Percentiles rank a stretch among this genome's conserved stretches.
phyloP scores from a whole-genome alignment of 495 filamentous ascomycete species.

The Penicillium salamii region DNA sequence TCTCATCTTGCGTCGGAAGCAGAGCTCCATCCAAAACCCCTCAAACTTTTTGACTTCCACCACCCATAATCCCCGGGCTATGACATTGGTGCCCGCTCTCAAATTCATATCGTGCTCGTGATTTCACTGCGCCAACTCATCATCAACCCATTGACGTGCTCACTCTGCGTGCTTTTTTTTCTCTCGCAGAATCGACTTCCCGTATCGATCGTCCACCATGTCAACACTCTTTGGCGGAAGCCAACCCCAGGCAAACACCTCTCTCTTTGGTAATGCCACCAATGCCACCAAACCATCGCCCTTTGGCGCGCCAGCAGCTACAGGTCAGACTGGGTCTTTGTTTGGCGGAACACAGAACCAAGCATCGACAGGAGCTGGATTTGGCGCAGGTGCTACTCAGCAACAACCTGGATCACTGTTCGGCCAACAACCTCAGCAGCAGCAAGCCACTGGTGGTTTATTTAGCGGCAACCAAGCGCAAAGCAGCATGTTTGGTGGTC shows the following conservation, averaged over 20 bases:
- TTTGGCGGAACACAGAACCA: slow-evolving; percentile 30
- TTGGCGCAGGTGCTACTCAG: slow-evolving; percentile 32
- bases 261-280: slow-evolving; percentile 25
- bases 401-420: slow-evolving; percentile 38
- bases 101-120: background rate
- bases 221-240: slow-evolving; percentile 40
- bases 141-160: background rate
- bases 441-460: slow-evolving; percentile 24
- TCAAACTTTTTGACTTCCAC: slow-evolving; percentile 16
- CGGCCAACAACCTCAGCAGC: slow-evolving; percentile 37
- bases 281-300: slow-evolving; percentile 34
- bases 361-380: slow-evolving; percentile 23
- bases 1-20: slow-evolving; percentile 15
- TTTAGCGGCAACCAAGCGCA: slow-evolving; percentile 27
- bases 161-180: slow-evolving; percentile 15
- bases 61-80: slow-evolving; percentile 2
- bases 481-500: slow-evolving; percentile 26
- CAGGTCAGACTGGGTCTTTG: slow-evolving; percentile 21
- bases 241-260: slow-evolving; percentile 26
- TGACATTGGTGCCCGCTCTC: slow-evolving; percentile 10
- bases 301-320: slow-evolving; percentile 29
- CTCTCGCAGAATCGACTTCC: slow-evolving; percentile 15
- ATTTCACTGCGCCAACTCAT: background rate
- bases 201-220: slow-evolving; percentile 25
- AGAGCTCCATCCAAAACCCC: slow-evolving; percentile 22